A percentile compares a stretch with the other conserved stretches of the same genome.
Conservation (phyloP, 345 rosid species). For the Atalantia buxifolia region DNA sequence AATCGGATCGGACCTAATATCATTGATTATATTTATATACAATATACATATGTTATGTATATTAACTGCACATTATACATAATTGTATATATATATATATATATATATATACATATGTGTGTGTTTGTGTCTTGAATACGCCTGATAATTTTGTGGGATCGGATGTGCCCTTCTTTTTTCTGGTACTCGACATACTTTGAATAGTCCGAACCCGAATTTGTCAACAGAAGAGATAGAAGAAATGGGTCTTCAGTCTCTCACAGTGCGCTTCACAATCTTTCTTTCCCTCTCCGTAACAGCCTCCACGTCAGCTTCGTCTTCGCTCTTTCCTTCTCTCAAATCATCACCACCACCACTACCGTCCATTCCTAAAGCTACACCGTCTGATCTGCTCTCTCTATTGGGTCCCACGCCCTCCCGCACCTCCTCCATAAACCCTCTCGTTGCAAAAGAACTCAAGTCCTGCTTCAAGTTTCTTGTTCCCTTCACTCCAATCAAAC, state of each 20-base stretch:
- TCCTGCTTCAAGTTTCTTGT: constrained; percentile 80
- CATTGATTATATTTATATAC: too few relatives aligned
- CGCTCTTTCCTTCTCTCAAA: constrained; percentile 15
- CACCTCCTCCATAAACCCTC: constrained; percentile 50
- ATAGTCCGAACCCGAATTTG: too few relatives aligned
- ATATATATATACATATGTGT: too few relatives aligned
- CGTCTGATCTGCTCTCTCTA: constrained; percentile 68
- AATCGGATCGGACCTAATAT: too few relatives aligned
- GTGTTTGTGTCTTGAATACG: too few relatives aligned
- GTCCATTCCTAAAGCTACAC: constrained; percentile 58
- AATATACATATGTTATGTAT: too few relatives aligned
- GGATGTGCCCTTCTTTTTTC: too few relatives aligned
- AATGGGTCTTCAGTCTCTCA: constrained; percentile 29
- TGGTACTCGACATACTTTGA: too few relatives aligned
- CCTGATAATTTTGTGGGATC: too few relatives aligned
- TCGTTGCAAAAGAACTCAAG: constrained; percentile 46
- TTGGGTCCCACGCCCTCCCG: constrained; percentile 46
- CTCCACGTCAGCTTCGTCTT: constrained; percentile 33
- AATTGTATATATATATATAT: too few relatives aligned
- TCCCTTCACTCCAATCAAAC: constrained; percentile 39
- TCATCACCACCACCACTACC: constrained; percentile 19
- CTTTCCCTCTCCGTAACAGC: constrained; percentile 55
- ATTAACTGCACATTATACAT: too few relatives aligned
- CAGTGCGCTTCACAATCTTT: constrained; percentile 45
- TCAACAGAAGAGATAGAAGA: neutral